Evolutionary conservation across 129 eudicot species (phyloP), one percentile per base, ranked within the genome.

Genomic region (Lactuca sativa): DNA sequence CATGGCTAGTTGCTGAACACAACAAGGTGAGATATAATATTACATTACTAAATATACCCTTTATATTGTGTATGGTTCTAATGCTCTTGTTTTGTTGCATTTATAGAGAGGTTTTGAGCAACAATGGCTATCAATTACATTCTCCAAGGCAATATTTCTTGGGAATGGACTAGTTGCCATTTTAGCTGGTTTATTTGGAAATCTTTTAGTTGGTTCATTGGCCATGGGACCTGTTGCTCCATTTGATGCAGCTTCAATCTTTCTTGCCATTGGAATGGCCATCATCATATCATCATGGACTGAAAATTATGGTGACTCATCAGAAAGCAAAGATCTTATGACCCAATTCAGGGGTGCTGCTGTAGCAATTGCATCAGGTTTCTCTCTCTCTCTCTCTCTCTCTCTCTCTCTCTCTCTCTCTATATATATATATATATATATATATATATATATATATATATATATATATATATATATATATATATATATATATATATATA

Each of bases 1-100:
- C 99, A 15, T 95, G 99, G 99, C 97, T 95, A 56, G 97, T 95
- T 69, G 99, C 99, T 55, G 99, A 95, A 77, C 99, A 95, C 84
- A 87, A 85, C 82, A 95, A 95, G 99, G 99, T 95, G 61, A 63
- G 81, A 54, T 69, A 21, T 37, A 16, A 47, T 47, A 10, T 47
- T 11, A 12, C 12, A 12, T 12, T 3, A 47, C n/a, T 47, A 11
- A 10, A 10, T 10, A 7, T 40, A 40, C 44, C 44, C 44, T 40
- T 40, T 40, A 40, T 25, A 25, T 25, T 25, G 30, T 43, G 13
- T 43, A 43, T 40, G 32, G 56, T 67, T 30, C 34, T 75, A 49
- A 75, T 47, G 56, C 21, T 58, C 51, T 69, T 69, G 38, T 67
- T 36, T 67, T 54, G 66, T 41, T 64, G 61, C 53, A 67, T 61